phyloP scores from a whole-genome alignment of 176 grass and related monocot species.

The Alloteropsis semialata region DNA sequence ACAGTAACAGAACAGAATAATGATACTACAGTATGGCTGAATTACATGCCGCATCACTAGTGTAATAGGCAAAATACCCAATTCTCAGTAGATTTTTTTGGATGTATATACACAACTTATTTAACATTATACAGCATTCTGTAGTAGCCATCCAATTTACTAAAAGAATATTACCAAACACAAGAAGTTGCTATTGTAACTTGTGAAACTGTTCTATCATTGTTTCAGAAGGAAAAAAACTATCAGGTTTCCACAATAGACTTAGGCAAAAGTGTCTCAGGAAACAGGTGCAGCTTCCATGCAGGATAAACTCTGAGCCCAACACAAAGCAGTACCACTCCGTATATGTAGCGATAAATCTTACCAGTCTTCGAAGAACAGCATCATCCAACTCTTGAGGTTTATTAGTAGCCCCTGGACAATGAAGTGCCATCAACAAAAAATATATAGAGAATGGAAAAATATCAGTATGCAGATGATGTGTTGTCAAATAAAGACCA shows the following conservation, averaged over 20 bases:
- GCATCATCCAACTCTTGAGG: conserved; percentile 98
- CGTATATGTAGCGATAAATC: not conserved
- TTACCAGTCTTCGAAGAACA: conserved; percentile 93
- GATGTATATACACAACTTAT: not conserved
- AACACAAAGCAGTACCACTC: not conserved
- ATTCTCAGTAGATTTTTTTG: not conserved
- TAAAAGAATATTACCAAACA: not conserved
- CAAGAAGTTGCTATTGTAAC: not conserved
- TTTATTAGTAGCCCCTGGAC: conserved; percentile 94
- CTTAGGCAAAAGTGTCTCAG: not conserved
- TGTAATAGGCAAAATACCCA: not conserved
- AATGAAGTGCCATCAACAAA: conserved; percentile 34
- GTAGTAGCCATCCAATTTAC: not conserved
- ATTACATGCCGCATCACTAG: not conserved
- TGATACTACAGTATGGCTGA: not conserved
- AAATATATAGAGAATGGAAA: conserved; percentile 11
- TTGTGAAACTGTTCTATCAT: not conserved
- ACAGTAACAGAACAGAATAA: not conserved
- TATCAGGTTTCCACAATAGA: not conserved
- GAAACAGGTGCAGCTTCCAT: not conserved
- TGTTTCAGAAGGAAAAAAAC: not conserved
- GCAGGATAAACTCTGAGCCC: not conserved
- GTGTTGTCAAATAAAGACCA: not conserved
- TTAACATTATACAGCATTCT: not conserved
- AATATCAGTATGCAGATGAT: not conserved